Conservation (phyloP, 2,329 filamentous ascomycete species). For the Elsinoe perseae region DNA sequence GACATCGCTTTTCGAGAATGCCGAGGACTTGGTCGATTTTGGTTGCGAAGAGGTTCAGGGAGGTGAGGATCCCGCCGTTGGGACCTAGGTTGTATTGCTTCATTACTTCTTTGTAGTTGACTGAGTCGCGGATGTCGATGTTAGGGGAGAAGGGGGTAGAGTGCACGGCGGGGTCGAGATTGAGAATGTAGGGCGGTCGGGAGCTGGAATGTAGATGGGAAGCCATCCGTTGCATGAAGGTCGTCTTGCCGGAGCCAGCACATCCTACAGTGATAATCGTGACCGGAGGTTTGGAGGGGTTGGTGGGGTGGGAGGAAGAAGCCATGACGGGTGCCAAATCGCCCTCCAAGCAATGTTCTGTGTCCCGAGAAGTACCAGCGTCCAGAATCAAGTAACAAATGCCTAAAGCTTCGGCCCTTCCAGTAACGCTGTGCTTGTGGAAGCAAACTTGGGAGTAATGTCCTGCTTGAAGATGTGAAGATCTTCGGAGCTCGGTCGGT, state of each 20-base stretch:
- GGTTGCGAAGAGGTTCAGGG: constrained; percentile 90
- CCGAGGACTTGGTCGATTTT: constrained; percentile 93
- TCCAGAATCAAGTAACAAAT: too few relatives aligned
- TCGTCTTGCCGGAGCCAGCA: constrained; percentile 98
- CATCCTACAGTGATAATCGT: constrained; percentile 57
- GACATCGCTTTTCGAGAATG: constrained; percentile 74
- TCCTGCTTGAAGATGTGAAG: background rate
- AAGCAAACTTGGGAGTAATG: too few relatives aligned
- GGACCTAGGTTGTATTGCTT: constrained; percentile 96
- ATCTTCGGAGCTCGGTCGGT: background rate
- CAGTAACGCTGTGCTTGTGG: too few relatives aligned
- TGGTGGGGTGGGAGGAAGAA: background rate
- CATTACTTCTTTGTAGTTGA: constrained; percentile 99
- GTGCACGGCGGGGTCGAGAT: constrained; percentile 90
- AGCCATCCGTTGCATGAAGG: constrained; percentile 98
- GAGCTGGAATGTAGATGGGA: constrained; percentile 66
- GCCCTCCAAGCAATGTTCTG: background rate
- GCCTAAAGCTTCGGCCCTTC: too few relatives aligned
- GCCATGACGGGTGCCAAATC: background rate
- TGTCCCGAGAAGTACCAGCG: too few relatives aligned
- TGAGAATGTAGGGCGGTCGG: constrained; percentile 85
- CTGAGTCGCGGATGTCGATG: constrained; percentile 96
- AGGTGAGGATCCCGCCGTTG: constrained; percentile 93
- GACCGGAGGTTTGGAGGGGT: constrained; percentile 4
- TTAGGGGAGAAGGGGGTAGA: constrained; percentile 93